Conservation (phyloP, 768 basidiomycete species). For the Collybia sp. region DNA sequence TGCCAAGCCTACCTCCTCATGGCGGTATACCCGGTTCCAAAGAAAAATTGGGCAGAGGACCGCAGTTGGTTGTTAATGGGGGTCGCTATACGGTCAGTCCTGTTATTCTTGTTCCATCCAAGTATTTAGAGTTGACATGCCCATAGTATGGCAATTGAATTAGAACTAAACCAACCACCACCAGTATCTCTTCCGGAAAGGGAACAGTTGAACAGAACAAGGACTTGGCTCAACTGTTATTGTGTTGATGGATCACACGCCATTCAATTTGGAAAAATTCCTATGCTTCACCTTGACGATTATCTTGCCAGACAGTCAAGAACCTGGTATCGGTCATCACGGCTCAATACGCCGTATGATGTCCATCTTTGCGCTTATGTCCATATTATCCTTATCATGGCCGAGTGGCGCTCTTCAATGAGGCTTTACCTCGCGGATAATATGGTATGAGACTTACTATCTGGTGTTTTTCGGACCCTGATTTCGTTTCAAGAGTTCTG, state of each 20-base stretch:
- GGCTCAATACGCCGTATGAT: constrained; percentile 34
- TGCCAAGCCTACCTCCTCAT: constrained; percentile 74
- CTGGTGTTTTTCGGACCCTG: background rate
- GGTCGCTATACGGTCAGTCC: constrained; percentile 55
- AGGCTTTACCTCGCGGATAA: background rate
- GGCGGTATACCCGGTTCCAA: constrained; percentile 57
- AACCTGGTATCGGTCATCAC: constrained; percentile 42
- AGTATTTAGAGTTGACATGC: background rate
- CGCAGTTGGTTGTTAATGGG: constrained; percentile 71
- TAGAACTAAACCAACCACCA: constrained; percentile 58
- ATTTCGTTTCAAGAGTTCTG: constrained; percentile 16
- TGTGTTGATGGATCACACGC: constrained; percentile 72
- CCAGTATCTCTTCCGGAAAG: constrained; percentile 47
- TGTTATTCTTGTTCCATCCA: background rate
- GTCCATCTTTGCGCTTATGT: constrained; percentile 50
- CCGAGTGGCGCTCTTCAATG: constrained; percentile 31
- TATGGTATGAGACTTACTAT: too few species aligned
- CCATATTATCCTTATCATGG: constrained; percentile 45
- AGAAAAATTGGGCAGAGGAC: constrained; percentile 66
- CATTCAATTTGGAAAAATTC: constrained; percentile 73
- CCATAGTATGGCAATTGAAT: constrained; percentile 63
- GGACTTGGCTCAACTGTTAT: constrained; percentile 75
- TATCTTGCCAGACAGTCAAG: constrained; percentile 46
- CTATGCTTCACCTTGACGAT: constrained; percentile 62
- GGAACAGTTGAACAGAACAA: constrained; percentile 63